A percentile compares a stretch with the other conserved stretches of the same genome.
These are phyloP conservation scores for Exophiala sp. DNA, from an alignment of 2,329 filamentous ascomycete genomes.

Conservation along the genomic window DNA sequence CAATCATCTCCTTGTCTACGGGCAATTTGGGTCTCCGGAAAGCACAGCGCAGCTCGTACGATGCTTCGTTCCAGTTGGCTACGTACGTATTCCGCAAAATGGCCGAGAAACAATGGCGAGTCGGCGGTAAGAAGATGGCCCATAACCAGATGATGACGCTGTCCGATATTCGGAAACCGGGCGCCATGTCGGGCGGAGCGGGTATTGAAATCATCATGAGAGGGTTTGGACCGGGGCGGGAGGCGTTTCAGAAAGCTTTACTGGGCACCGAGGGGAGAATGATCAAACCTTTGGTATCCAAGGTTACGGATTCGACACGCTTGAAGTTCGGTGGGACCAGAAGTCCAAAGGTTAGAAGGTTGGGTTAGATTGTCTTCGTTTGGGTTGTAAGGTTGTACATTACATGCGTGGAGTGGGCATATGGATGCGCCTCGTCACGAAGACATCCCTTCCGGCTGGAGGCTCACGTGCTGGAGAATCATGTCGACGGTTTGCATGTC, in stretches of 20 bases:
- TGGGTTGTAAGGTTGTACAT: neutral
- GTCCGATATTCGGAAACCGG: slow-evolving; percentile 73
- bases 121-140: slow-evolving; percentile 62
- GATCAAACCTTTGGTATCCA: slow-evolving; percentile 67
- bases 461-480: no score
- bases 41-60: slow-evolving; percentile 71
- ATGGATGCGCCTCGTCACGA: no score
- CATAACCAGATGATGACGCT: slow-evolving; percentile 62
- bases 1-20: slow-evolving; percentile 71
- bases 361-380: slow-evolving; percentile 50
- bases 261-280: slow-evolving; percentile 76
- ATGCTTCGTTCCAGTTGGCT: slow-evolving; percentile 84
- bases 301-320: slow-evolving; percentile 77
- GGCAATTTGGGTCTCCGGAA: slow-evolving; percentile 93
- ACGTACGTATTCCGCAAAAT: slow-evolving; percentile 79
- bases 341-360: slow-evolving; percentile 73
- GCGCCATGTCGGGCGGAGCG: slow-evolving; percentile 59
- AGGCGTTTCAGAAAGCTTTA: slow-evolving; percentile 83
- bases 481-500: no score
- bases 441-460: no score
- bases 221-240: slow-evolving; percentile 79
- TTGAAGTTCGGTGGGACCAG: slow-evolving; percentile 94
- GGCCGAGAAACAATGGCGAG: slow-evolving; percentile 70
- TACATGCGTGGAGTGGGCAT: no score
- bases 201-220: slow-evolving; percentile 73